Evolutionary conservation across 2,329 filamentous ascomycete species (phyloP).

Genomic region (Ascochyta viciae-villosae): DNA sequence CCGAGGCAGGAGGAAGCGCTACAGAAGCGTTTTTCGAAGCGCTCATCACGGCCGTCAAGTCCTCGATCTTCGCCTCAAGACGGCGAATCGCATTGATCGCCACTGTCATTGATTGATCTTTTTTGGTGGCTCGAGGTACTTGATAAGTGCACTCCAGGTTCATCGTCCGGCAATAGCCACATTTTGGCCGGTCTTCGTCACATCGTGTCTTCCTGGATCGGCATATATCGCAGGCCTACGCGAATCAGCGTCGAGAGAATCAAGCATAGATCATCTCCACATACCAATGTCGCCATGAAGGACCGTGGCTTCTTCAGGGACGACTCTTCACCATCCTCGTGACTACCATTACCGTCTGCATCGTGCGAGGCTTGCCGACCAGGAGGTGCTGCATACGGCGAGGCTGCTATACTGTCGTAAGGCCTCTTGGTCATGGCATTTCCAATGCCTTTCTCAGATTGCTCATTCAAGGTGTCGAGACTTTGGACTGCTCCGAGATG

Average conservation of each 20-base stretch:
- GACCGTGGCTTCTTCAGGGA: conserved; percentile 44
- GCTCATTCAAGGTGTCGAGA: conserved; percentile 1
- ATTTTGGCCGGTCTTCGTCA: conserved; percentile 61
- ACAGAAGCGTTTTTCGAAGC: conserved; percentile 22
- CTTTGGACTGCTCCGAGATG: not conserved
- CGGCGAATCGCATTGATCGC: conserved; percentile 63
- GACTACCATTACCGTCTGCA: conserved; percentile 32
- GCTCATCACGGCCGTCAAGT: conserved; percentile 51
- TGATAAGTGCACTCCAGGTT: conserved; percentile 61
- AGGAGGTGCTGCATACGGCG: conserved; percentile 26
- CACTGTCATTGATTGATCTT: conserved; percentile 61
- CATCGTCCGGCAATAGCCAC: conserved; percentile 59
- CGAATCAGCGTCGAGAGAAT: conserved; percentile 12
- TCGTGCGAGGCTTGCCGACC: conserved; percentile 28
- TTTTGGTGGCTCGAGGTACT: conserved; percentile 61
- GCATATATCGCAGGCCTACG: conserved; percentile 61
- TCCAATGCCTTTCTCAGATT: conserved; percentile 6
- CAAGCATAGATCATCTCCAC: not conserved
- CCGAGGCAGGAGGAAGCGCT: conserved; percentile 13
- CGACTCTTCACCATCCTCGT: conserved; percentile 34
- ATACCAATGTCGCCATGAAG: conserved; percentile 47
- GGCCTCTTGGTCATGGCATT: conserved; percentile 49
- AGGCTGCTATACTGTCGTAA: conserved; percentile 28
- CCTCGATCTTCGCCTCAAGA: conserved; percentile 61
- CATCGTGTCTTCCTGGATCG: conserved; percentile 62